Percentiles rank a stretch among this genome's conserved stretches.
Evolutionary conservation across 2,329 filamentous ascomycete species (phyloP).

Genomic region (Penicillium oxalicum): DNA sequence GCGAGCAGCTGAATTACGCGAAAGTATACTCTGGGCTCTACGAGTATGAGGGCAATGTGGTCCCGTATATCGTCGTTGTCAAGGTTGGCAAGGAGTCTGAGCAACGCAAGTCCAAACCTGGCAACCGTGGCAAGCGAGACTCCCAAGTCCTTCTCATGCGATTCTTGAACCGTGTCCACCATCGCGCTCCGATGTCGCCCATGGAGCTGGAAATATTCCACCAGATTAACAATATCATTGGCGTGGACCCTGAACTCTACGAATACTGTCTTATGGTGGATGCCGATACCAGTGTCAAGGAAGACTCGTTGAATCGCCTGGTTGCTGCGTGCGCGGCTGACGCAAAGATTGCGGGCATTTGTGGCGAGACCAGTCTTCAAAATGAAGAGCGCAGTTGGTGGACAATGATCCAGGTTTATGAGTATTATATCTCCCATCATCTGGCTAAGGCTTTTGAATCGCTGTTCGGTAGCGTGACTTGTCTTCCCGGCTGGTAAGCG

Average conservation of each 20-base stretch:
- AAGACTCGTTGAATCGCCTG: slow-evolving; percentile 86
- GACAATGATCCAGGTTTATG: slow-evolving; percentile 99
- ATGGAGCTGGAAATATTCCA: slow-evolving; percentile 98
- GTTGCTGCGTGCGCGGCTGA: slow-evolving; percentile 91
- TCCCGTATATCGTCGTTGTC: slow-evolving; percentile 91
- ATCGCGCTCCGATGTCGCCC: slow-evolving; percentile 88
- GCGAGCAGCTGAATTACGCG: slow-evolving; percentile 92
- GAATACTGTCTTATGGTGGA: slow-evolving; percentile 97
- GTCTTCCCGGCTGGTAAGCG: slow-evolving; percentile 95
- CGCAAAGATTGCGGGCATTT: slow-evolving; percentile 93
- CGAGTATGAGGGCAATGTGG: slow-evolving; percentile 94
- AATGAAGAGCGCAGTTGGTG: slow-evolving; percentile 95
- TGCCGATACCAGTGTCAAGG: slow-evolving; percentile 87
- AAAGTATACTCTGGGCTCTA: slow-evolving; percentile 98
- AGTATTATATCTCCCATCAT: slow-evolving; percentile 99
- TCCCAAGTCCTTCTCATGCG: slow-evolving; percentile 93
- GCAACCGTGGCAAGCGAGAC: slow-evolving; percentile 97
- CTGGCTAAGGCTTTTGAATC: slow-evolving; percentile 96
- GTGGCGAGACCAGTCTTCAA: slow-evolving; percentile 90
- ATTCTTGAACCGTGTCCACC: slow-evolving; percentile 96
- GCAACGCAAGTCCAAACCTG: slow-evolving; percentile 82
- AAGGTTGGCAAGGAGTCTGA: slow-evolving; percentile 98
- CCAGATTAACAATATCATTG: slow-evolving; percentile 98
- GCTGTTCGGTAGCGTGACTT: slow-evolving; percentile 94
- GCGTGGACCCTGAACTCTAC: slow-evolving; percentile 93